A percentile compares a stretch with the other conserved stretches of the same genome.
Evolutionary conservation across 1,284 basidiomycete genomes (phyloP).

Genomic region (Sporisorium scitamineum): DNA sequence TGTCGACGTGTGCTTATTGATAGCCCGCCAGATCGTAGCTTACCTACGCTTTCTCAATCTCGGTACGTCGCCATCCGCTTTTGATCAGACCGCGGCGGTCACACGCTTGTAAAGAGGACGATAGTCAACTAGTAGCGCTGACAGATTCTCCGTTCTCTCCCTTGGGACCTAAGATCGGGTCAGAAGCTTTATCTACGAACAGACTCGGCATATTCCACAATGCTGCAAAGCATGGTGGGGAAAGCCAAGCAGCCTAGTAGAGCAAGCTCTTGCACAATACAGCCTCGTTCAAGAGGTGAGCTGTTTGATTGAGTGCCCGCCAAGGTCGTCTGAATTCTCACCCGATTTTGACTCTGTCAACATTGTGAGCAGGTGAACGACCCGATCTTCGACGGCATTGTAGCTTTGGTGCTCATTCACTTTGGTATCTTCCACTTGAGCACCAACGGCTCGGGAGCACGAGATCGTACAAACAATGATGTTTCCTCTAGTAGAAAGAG

Average conservation of each 20-base stretch:
- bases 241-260: not conserved
- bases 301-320: too few species aligned
- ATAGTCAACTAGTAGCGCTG: not conserved
- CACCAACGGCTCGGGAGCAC: not conserved
- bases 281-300: slow-evolving; percentile 5
- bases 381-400: slow-evolving; percentile 9
- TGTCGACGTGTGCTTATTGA: slow-evolving; percentile 2
- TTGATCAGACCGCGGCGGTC: too few species aligned
- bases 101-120: not conserved
- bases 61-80: slow-evolving; percentile 4
- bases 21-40: slow-evolving; percentile 22
- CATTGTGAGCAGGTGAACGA: not conserved
- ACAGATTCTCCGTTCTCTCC: not conserved
- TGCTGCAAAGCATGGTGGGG: slow-evolving; percentile 10
- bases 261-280: slow-evolving; percentile 4
- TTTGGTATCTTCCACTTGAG: slow-evolving; percentile 16
- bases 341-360: not conserved
- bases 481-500: not conserved
- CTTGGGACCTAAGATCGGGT: slow-evolving; percentile 4
- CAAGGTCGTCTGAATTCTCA: not conserved
- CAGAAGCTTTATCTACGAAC: slow-evolving; percentile 10
- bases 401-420: slow-evolving; percentile 16
- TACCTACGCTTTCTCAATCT: slow-evolving; percentile 30
- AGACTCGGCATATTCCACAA: not conserved
- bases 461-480: not conserved